phyloP scores from a whole-genome alignment of 495 filamentous ascomycete species.

The Aspergillus saccharolyticus region DNA sequence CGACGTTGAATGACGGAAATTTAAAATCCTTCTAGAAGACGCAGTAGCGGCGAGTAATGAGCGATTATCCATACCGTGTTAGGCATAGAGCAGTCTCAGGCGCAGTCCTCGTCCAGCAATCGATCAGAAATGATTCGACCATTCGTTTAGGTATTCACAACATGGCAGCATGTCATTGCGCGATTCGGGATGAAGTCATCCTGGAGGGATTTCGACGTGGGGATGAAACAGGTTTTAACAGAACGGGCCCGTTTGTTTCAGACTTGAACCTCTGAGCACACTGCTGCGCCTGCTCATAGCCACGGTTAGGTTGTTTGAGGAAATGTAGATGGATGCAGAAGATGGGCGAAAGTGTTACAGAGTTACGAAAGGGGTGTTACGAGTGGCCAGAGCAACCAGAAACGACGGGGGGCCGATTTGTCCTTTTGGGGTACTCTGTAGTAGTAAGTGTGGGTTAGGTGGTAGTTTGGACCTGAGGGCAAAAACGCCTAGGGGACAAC shows the following conservation, averaged over 20 bases:
- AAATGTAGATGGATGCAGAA: not conserved
- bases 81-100: not conserved
- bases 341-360: not conserved
- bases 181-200: constrained; percentile 1
- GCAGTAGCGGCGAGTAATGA: not conserved
- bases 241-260: constrained; percentile 14
- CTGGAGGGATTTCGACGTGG: not conserved
- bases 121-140: not conserved
- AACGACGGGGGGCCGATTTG: constrained; percentile 12
- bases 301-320: constrained; percentile 12
- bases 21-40: constrained; percentile 2
- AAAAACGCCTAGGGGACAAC: constrained; percentile 17
- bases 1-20: not conserved
- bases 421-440: too few species aligned
- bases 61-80: not conserved
- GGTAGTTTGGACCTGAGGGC: constrained; percentile 5
- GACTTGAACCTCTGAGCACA: constrained; percentile 13
- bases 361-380: not conserved
- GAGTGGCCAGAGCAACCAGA: not conserved
- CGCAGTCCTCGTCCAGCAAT: too few species aligned
- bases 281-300: constrained; percentile 26
- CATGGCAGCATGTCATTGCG: not conserved
- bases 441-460: too few species aligned
- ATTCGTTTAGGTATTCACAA: not conserved
- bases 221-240: constrained; percentile 2